Base-by-base conservation (phyloP, 805 yeast species). In the Torulaspora quercuum region DNA sequence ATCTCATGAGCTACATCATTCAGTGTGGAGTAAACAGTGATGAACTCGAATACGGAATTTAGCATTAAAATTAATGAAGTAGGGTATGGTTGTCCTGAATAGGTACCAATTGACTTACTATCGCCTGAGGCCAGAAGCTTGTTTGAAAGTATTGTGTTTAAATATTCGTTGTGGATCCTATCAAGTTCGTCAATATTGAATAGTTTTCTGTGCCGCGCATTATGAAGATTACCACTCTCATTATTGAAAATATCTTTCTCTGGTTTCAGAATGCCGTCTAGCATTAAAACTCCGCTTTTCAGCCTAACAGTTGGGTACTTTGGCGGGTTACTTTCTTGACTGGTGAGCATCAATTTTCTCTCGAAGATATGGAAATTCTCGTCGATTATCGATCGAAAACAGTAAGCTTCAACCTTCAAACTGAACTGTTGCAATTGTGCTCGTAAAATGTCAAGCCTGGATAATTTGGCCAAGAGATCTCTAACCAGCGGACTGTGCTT, bases 111-210 rank as follows among this genome's bases (percentile, higher is more conserved):
- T 7, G 64, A 52, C 7, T 44, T 35, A 6, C 43, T 34, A 1
- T 48, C 39, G 8, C 50, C 37, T 10, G 55, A 44, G n/a, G 42
- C 42, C 22, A 58, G 36, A 27, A 58, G 38, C 33, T 49, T 52
- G 26, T 56, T 54, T 10, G 47, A 35, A 6, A 55, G 39, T 7
- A 58, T 49, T 6, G 54, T 44, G 9, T 46, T 38, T 34, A 68
- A 39, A 48, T 57, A 67, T 3, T 42, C 40, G 14, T 53, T 50
- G 46, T 71, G 76, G 10, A 63, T 33, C 4, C 45, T 24, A 7
- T 65, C 61, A 8, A 80, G 49, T 27, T 76, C 78, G 45, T 78
- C 80, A 32, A 80, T 56, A 8, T 74, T 28, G 13, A 37, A 27
- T 5, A 16, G 10, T 10, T 9, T 26, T n/a, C 23, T 20, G 6